Evolutionary conservation across 2,329 filamentous ascomycete species (phyloP), one percentile per base, ranked within the genome.

Genomic region (Clonostachys sp.): DNA sequence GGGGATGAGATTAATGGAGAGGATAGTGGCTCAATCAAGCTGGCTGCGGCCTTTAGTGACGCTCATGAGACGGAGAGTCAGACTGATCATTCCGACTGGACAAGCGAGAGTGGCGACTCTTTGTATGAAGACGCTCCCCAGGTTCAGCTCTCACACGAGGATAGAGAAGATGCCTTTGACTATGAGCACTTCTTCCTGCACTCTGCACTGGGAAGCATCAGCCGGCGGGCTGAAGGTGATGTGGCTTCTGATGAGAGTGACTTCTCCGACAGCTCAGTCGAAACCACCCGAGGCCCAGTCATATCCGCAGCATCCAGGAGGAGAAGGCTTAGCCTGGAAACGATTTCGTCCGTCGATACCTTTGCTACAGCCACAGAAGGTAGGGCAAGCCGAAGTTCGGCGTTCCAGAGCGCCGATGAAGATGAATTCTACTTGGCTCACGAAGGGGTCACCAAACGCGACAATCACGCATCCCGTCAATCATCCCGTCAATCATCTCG

Each of bases 161-260:
- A 96, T 63, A 87, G 92, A 17, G 85, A 91, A 55, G 92, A 97
- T 64, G 91, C 91, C 2, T 97, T 97, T 59, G 92, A 97, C 63
- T 97, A 97, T 53, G 89, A 96, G 64, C 86, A 95, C 61, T 96
- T 96, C 68, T 96, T 96, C 64, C 75, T 96, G 13, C 91, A 96
- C 64, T 95, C 89, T 55, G 90, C 91, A 12, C 85, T 96, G 78
- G 91, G 90, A 6, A 90, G 79, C 3, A 84, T 90, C 59, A 83
- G 78, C 54, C 66, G 72, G 10, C 30, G 30, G 36, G 41, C 35
- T 57, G 56, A 51, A 54, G 55, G 41, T 48, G 50, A 41, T 50
- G 45, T 12, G 48, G 64, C 58, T 6, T 81, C 80, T 54, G 64
- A 61, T 40, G 72, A 69, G 44, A 85, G 83, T 57, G 75, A 71